Conservation (phyloP, 371 early-diverging fungal species). For the Mortierella sp. region DNA sequence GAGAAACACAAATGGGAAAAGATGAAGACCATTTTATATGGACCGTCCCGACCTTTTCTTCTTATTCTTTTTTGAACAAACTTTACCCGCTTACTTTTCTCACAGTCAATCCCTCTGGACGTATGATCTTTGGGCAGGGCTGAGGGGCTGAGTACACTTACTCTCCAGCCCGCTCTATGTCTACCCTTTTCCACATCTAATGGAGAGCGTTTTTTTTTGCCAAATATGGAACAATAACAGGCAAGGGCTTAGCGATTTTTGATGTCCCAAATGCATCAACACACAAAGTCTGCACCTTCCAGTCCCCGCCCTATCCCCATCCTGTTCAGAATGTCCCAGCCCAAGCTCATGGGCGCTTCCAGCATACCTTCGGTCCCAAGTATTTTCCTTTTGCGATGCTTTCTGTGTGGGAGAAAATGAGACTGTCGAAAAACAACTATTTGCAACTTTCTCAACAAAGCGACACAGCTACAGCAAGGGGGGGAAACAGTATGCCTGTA, state of each 20-base stretch:
- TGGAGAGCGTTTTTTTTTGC: background rate
- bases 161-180: no score
- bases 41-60: background rate
- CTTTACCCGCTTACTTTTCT: background rate
- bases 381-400: no score
- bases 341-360: no score
- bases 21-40: background rate
- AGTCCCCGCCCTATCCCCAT: no score
- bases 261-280: background rate
- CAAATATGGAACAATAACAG: background rate
- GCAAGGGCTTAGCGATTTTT: slow-evolving; percentile 7
- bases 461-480: no score
- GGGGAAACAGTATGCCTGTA: no score
- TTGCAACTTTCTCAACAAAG: no score
- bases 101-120: background rate
- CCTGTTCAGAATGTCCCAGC: no score
- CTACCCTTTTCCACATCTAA: background rate
- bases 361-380: no score
- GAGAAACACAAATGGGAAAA: background rate
- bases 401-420: no score
- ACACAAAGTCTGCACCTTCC: no score
- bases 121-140: background rate
- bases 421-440: no score
- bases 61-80: background rate
- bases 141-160: background rate